These are phyloP conservation scores for Parathielavia hyrcaniae DNA, from an alignment of 495 filamentous ascomycete species.

Conservation along the genomic window DNA sequence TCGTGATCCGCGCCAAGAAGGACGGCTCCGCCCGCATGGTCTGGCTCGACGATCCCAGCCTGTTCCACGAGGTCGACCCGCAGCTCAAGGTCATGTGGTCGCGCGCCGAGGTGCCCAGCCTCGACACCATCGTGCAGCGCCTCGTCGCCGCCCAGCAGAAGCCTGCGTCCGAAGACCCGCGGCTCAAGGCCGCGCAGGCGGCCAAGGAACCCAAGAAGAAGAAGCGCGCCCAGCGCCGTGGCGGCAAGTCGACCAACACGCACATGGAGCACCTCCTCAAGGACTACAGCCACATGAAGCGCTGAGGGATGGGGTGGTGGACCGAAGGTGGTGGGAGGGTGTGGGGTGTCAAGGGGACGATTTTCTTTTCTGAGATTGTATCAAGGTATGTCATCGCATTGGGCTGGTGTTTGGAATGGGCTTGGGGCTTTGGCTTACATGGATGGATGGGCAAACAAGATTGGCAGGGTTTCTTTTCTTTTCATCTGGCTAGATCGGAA, in stretches of 20 bases:
- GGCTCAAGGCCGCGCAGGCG: conserved; percentile 51
- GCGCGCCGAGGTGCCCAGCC: conserved; percentile 66
- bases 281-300: conserved; percentile 63
- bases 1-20: conserved; percentile 87
- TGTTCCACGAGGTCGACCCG: conserved; percentile 67
- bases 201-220: conserved; percentile 64
- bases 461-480: not conserved
- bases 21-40: conserved; percentile 79
- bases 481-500: conserved; percentile 5
- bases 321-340: not conserved
- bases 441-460: not conserved
- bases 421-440: not conserved
- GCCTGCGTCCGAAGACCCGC: conserved; percentile 68
- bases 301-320: conserved; percentile 18
- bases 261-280: conserved; percentile 86
- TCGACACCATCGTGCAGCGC: conserved; percentile 68
- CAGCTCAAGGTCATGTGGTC: conserved; percentile 82
- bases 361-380: not conserved
- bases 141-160: conserved; percentile 66
- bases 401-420: not conserved
- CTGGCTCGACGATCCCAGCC: conserved; percentile 77
- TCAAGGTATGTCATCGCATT: not conserved
- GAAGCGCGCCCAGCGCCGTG: conserved; percentile 59
- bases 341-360: not conserved
- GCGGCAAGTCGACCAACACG: conserved; percentile 82